phyloP scores from a whole-genome alignment of 2,329 filamentous ascomycete genomes.

The Raffaelea ambrosiae region DNA sequence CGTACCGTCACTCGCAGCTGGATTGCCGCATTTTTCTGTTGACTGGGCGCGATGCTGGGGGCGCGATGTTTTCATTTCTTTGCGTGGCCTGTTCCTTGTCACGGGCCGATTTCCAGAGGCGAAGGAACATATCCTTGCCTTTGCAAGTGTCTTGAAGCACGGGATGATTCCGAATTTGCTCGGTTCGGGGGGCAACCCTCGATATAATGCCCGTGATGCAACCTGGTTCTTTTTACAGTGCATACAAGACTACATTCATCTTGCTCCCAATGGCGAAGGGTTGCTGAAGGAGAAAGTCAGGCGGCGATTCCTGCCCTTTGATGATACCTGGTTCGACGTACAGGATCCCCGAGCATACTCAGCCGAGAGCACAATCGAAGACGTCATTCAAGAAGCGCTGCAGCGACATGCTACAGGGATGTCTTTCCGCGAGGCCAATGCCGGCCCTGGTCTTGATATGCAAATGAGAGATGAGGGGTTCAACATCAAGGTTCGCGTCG shows the following conservation, averaged over 20 bases:
- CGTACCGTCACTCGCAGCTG: conserved; percentile 83
- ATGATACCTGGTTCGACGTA: conserved; percentile 86
- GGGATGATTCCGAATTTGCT: conserved; percentile 97
- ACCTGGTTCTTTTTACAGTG: conserved; percentile 97
- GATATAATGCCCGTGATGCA: conserved; percentile 94
- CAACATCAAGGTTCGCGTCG: conserved; percentile 80
- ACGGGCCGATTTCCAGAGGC: conserved; percentile 85
- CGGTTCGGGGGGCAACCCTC: conserved; percentile 72
- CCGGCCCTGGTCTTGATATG: conserved; percentile 75
- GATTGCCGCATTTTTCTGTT: conserved; percentile 85
- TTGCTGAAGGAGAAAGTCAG: conserved; percentile 70
- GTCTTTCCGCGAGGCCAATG: conserved; percentile 90
- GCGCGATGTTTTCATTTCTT: conserved; percentile 91
- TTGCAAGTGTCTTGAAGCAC: conserved; percentile 93
- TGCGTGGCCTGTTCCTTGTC: conserved; percentile 83
- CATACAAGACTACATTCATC: conserved; percentile 83
- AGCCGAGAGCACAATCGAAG: conserved; percentile 70
- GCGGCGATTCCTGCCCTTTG: conserved; percentile 85
- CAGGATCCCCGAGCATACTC: conserved; percentile 83
- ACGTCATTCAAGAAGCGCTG: conserved; percentile 86
- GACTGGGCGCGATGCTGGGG: conserved; percentile 98
- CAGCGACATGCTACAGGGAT: conserved; percentile 87
- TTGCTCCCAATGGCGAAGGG: conserved; percentile 66
- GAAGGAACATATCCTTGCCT: conserved; percentile 87
- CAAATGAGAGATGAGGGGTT: conserved; percentile 94